A percentile compares a stretch with the other conserved stretches of the same genome.
Conservation (phyloP, 2,329 filamentous ascomycete genomes). For the Stemphylium beticola region DNA sequence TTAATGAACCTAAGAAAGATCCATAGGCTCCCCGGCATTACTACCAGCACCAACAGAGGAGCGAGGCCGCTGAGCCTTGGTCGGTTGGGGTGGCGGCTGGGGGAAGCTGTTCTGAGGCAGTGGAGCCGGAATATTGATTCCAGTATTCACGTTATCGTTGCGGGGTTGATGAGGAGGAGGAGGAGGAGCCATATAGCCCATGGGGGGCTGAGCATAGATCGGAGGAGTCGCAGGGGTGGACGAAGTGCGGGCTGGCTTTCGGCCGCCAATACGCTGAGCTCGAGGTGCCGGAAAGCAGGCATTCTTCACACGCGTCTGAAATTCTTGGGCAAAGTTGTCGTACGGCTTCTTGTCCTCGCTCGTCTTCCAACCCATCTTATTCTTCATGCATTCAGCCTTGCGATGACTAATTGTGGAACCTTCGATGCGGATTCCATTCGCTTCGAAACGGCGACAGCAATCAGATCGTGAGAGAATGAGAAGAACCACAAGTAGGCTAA, state of each 20-base stretch:
- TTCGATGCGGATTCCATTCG: constrained; percentile 48
- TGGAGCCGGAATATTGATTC: constrained; percentile 29
- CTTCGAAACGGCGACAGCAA: constrained; percentile 43
- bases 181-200: constrained; percentile 30
- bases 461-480: constrained; percentile 46
- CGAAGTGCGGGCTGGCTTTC: constrained; percentile 27
- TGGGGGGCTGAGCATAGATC: constrained; percentile 22
- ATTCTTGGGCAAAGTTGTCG: constrained; percentile 43
- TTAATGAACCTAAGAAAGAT: constrained; percentile 9
- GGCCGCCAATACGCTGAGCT: constrained; percentile 25
- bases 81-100: constrained; percentile 2
- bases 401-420: constrained; percentile 48
- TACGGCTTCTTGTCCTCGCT: constrained; percentile 44
- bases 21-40: constrained; percentile 10
- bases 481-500: constrained; percentile 44
- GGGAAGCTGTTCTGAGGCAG: constrained; percentile 20
- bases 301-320: constrained; percentile 46
- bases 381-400: constrained; percentile 48
- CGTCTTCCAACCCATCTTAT: constrained; percentile 44
- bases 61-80: constrained; percentile 9
- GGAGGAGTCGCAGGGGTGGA: constrained; percentile 26
- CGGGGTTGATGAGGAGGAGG: constrained; percentile 31
- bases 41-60: constrained; percentile 11
- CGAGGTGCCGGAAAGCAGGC: constrained; percentile 40
- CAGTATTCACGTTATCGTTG: constrained; percentile 19